A percentile compares a stretch with the other conserved stretches of the same genome.
Conservation (phyloP, 176 grass and related monocot genomes). For the Eragrostis curvula region DNA sequence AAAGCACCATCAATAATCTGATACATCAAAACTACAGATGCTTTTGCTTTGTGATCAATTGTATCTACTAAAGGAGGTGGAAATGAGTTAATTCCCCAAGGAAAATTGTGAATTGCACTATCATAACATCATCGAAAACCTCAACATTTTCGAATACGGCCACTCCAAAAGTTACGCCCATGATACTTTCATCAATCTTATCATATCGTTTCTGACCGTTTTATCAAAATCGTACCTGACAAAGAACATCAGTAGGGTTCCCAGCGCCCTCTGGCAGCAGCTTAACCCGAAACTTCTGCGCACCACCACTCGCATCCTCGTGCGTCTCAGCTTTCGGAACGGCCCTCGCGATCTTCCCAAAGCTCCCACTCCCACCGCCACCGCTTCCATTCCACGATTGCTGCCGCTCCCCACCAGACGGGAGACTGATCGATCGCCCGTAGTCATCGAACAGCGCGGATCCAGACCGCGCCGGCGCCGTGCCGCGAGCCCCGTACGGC, state of each 20-base stretch:
- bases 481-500: constrained; percentile 81
- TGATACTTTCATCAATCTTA: constrained; percentile 7
- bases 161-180: background rate
- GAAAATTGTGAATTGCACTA: background rate
- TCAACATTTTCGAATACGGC: background rate
- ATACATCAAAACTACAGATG: background rate
- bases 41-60: background rate
- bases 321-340: constrained; percentile 74
- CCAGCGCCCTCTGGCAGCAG: constrained; percentile 82
- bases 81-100: background rate
- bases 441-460: constrained; percentile 91
- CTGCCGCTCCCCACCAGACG: constrained; percentile 48
- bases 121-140: background rate
- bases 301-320: constrained; percentile 76
- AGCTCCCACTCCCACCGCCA: constrained; percentile 40
- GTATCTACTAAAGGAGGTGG: background rate
- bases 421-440: constrained; percentile 74
- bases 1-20: constrained; percentile 11
- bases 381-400: constrained; percentile 27
- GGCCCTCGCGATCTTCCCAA: constrained; percentile 75
- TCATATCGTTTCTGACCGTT: background rate
- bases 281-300: constrained; percentile 96
- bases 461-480: constrained; percentile 66
- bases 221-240: constrained; percentile 62
- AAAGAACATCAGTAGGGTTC: constrained; percentile 85